Evolutionary conservation across 495 filamentous ascomycete genomes (phyloP), one percentile per base, ranked within the genome.

Genomic region (Tuber umbilicatum): DNA sequence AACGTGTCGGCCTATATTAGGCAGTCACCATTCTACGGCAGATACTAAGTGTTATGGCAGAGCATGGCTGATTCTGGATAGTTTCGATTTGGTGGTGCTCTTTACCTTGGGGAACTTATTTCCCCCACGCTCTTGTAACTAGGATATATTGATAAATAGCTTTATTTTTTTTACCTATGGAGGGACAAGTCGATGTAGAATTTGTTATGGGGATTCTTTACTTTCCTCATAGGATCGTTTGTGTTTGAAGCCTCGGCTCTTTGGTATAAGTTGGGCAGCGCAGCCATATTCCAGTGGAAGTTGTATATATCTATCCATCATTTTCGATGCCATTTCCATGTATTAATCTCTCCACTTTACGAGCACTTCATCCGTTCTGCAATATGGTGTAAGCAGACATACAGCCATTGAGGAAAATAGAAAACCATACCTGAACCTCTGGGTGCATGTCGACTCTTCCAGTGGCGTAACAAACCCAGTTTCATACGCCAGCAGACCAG

Each of bases 391-490:
- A 41, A 79, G 72, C 21, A 70, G 55, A 27, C 39, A 39, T 23
- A 64, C 23, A 38, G 41, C 41, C 41, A 43, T 27, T 23, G 27
- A 21, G 9, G 19, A 16, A 12, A 41, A 40, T n/a, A 23, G 23
- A 45, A 42, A 69, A 70, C 45, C 78, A 17, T 19, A 76, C 79
- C 79, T 90, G 83, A 97, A 99, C 72, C 95, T 87, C 83, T 99
- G 96, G 31, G 96, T 98, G 84, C 91, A 96, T 19, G 91, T 93
- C 75, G 91, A 92, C 21, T 97, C 94, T 79, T 91, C 90, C 19
- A 98, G 80, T 4, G 86, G 85, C 23, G 93, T 97, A 70, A 83
- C 85, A 81, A 93, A 91, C 9, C 95, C 95, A 0, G 89, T 92
- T 83, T 88, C 85, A 81, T 91, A 97, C 12, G 93, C 93, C 76